These are phyloP conservation scores for Ampelocalamus luodianensis DNA, from an alignment of 176 grass and related monocot species.

Conservation along the genomic window DNA sequence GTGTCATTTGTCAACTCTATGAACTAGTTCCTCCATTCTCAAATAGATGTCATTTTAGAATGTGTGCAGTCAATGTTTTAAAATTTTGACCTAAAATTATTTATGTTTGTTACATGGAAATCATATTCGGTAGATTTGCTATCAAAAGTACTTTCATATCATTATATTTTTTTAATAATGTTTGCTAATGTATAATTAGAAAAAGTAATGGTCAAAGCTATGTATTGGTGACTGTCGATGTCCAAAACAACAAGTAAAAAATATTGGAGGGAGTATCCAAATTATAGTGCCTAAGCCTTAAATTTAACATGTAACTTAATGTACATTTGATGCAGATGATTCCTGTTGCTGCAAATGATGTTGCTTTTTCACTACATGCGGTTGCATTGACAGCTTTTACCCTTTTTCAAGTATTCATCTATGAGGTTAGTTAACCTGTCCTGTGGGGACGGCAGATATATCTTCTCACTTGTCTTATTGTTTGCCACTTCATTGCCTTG, in stretches of 20 bases:
- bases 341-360: conserved; percentile 96
- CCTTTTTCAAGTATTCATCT: conserved; percentile 91
- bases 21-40: not conserved
- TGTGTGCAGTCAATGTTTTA: not conserved
- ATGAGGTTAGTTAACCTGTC: conserved; percentile 71
- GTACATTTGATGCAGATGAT: conserved; percentile 66
- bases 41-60: not conserved
- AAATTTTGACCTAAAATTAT: not conserved
- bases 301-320: not conserved
- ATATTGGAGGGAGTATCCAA: not conserved
- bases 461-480: not conserved
- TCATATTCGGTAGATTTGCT: not conserved
- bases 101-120: not conserved
- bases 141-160: not conserved
- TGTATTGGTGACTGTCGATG: not conserved
- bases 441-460: not conserved
- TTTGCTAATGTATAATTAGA: not conserved
- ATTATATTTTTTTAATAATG: not conserved
- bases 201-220: not conserved
- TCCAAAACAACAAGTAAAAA: not conserved
- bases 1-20: not conserved
- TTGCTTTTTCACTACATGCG: conserved; percentile 91
- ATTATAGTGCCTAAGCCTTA: not conserved
- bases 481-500: conserved; percentile 18
- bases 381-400: conserved; percentile 93